phyloP scores from a whole-genome alignment of 1,284 basidiomycete genomes.

The Inonotus obliquus region DNA sequence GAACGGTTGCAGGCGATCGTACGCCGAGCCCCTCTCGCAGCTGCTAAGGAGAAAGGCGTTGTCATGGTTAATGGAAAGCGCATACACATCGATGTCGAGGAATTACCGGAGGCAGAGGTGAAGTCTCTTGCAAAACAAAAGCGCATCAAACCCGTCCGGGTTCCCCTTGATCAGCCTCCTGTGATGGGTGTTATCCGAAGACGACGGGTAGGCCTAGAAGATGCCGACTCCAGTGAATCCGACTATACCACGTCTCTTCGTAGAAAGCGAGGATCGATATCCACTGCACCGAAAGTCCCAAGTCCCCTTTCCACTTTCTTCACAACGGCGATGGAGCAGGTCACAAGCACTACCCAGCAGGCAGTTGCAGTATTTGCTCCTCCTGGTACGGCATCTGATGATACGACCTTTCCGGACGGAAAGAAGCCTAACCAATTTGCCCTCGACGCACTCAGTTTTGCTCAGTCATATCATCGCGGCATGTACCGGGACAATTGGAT shows the following conservation, averaged over 20 bases:
- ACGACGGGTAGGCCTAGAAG: slow-evolving; percentile 49
- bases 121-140: slow-evolving; percentile 81
- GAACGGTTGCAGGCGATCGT: slow-evolving; percentile 75
- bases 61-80: slow-evolving; percentile 91
- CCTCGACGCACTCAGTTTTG: slow-evolving; percentile 74
- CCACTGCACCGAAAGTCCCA: slow-evolving; percentile 56
- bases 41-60: slow-evolving; percentile 67
- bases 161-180: slow-evolving; percentile 90
- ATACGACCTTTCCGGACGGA: slow-evolving; percentile 41
- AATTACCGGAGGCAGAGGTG: slow-evolving; percentile 85
- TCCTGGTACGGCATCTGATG: slow-evolving; percentile 36
- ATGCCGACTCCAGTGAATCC: slow-evolving; percentile 24
- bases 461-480: slow-evolving; percentile 67
- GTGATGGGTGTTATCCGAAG: slow-evolving; percentile 69
- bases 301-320: slow-evolving; percentile 72
- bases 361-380: slow-evolving; percentile 70
- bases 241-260: slow-evolving; percentile 22
- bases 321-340: slow-evolving; percentile 69
- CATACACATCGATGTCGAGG: slow-evolving; percentile 86
- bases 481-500: slow-evolving; percentile 77
- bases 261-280: slow-evolving; percentile 20
- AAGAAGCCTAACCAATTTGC: slow-evolving; percentile 72
- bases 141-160: slow-evolving; percentile 79
- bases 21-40: slow-evolving; percentile 56
- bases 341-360: slow-evolving; percentile 63